Evolutionary conservation across 2,329 filamentous ascomycete genomes (phyloP).

Genomic region (Thermothelomyces thermophilus): DNA sequence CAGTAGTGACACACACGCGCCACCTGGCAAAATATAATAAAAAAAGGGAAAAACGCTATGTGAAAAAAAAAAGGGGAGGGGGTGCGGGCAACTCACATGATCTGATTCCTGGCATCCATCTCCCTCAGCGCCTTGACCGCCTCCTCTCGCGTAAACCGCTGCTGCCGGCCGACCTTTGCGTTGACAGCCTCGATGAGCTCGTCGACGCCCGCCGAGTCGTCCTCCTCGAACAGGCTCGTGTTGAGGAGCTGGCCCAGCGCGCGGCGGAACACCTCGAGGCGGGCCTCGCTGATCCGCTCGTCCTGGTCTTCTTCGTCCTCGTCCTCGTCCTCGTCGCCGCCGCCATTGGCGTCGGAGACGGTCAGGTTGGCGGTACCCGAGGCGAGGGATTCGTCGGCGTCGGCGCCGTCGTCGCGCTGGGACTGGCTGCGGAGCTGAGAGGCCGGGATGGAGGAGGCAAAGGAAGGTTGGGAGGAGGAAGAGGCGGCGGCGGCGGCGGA

Average conservation of each 20-base stretch:
- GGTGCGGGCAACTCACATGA: conserved; percentile 66
- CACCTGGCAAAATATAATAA: no score
- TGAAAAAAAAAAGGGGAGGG: background rate
- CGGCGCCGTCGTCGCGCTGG: conserved; percentile 9
- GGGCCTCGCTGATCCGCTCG: conserved; percentile 49
- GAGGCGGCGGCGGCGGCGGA: conserved; percentile 34
- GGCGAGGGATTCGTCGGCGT: conserved; percentile 29
- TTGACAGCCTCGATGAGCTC: conserved; percentile 77
- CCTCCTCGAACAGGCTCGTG: conserved; percentile 76
- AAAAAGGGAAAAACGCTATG: background rate
- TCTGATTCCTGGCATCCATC: conserved; percentile 77
- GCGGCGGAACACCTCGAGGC: conserved; percentile 69
- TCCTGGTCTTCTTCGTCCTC: conserved; percentile 16
- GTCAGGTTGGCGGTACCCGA: conserved; percentile 37
- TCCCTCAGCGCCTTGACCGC: conserved; percentile 68
- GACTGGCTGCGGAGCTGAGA: conserved; percentile 55
- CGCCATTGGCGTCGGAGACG: conserved; percentile 26
- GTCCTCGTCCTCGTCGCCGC: conserved; percentile 21
- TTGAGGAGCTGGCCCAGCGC: conserved; percentile 78
- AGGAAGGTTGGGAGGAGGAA: conserved; percentile 55
- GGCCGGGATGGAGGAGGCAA: conserved; percentile 72
- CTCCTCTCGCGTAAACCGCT: conserved; percentile 62
- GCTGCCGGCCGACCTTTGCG: conserved; percentile 55
- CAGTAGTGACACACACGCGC: no score
- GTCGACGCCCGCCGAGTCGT: conserved; percentile 73